Evolutionary conservation across 441 rosid genomes (phyloP).

Genomic region (Erodium texanum): DNA sequence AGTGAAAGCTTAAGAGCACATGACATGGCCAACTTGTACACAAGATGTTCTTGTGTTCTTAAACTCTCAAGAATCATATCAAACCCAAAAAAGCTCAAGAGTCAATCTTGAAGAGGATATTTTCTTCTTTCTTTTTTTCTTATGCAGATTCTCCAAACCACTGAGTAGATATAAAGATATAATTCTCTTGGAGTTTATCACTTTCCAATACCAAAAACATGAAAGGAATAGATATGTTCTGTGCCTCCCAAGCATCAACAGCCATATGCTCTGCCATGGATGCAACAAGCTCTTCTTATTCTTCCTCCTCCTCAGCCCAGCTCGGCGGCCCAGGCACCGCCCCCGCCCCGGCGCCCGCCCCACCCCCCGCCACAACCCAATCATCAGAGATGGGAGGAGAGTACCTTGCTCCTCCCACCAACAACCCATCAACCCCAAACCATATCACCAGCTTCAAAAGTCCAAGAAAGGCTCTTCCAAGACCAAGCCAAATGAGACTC

Average conservation of each 20-base stretch:
- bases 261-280: constrained; percentile 44
- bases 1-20: no score
- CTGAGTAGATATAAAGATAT: no score
- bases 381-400: constrained; percentile 55
- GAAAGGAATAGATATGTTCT: constrained; percentile 45
- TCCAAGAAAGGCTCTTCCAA: constrained; percentile 21
- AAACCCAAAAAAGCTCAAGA: background rate
- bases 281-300: constrained; percentile 20
- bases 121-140: constrained; percentile 8
- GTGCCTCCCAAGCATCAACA: constrained; percentile 47
- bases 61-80: no score
- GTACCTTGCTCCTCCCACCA: constrained; percentile 39
- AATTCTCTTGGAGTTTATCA: no score
- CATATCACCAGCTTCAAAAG: constrained; percentile 10
- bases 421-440: constrained; percentile 42
- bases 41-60: no score
- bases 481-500: constrained; percentile 4
- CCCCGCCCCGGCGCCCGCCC: constrained; percentile 86
- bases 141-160: constrained; percentile 32
- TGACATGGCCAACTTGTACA: no score
- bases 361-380: constrained; percentile 90
- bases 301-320: constrained; percentile 31
- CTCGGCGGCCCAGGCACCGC: constrained; percentile 77
- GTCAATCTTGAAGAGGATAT: constrained; percentile 1
- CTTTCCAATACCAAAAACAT: constrained; percentile 12